A percentile compares a stretch with the other conserved stretches of the same genome.
phyloP scores from a whole-genome alignment of 2,329 filamentous ascomycete species.

The Plectosphaerella cucumerina region DNA sequence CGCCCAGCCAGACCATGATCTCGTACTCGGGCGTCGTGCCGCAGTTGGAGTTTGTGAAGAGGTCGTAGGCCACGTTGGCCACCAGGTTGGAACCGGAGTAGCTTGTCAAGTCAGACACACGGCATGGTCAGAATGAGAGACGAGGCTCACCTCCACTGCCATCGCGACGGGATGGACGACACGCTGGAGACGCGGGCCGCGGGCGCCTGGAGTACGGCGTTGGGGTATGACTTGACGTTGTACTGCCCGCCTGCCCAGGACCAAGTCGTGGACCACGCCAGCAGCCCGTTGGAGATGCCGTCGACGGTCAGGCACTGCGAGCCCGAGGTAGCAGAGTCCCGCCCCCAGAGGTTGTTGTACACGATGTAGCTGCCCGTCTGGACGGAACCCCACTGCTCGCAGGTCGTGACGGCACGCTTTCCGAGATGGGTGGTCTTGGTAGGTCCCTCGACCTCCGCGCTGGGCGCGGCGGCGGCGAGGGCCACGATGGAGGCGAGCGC shows the following conservation, averaged over 20 bases:
- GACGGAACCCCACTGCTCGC: constrained; percentile 18
- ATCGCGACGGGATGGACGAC: constrained; percentile 27
- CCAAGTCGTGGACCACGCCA: constrained; percentile 37
- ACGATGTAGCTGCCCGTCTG: constrained; percentile 16
- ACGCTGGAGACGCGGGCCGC: constrained; percentile 29
- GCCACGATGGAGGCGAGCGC: neutral
- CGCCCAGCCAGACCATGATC: constrained; percentile 19
- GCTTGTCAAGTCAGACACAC: constrained; percentile 2
- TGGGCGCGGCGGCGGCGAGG: neutral
- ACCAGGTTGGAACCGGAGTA: constrained; percentile 45
- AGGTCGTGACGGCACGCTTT: constrained; percentile 15
- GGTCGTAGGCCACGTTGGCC: constrained; percentile 55
- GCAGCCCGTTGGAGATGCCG: constrained; percentile 24
- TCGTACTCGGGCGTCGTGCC: constrained; percentile 41
- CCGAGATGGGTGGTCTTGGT: constrained; percentile 3
- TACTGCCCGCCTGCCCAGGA: constrained; percentile 31
- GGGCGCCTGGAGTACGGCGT: constrained; percentile 32
- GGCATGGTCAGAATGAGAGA: neutral
- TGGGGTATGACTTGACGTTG: constrained; percentile 41
- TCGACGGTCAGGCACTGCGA: constrained; percentile 36
- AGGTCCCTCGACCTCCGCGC: neutral
- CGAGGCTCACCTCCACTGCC: constrained; percentile 24
- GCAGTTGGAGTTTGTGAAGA: constrained; percentile 48
- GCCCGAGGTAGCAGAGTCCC: constrained; percentile 22
- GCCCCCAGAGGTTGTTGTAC: constrained; percentile 40